phyloP scores from a whole-genome alignment of 306 rosid genomes.

The Inga oerstediana region DNA sequence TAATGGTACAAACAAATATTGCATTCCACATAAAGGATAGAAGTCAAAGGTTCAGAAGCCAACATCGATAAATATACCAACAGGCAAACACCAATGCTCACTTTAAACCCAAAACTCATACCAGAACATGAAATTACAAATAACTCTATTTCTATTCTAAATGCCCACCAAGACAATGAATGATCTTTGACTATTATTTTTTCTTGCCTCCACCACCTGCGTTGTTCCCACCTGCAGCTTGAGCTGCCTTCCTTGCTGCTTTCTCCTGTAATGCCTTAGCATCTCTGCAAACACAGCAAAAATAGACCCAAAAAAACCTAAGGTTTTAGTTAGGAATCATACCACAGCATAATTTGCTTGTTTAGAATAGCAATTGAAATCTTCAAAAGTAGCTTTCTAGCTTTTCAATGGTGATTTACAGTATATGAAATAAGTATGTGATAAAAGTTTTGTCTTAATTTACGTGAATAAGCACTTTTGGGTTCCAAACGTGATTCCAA shows the following conservation, averaged over 20 bases:
- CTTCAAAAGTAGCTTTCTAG: too few species aligned
- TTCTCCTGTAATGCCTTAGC: slow-evolving; percentile 75
- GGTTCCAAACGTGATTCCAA: too few species aligned
- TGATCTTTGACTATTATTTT: slow-evolving; percentile 9
- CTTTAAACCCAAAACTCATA: slow-evolving; percentile 33
- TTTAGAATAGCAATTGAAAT: too few species aligned
- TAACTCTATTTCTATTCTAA: not conserved
- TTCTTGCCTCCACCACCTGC: slow-evolving; percentile 44
- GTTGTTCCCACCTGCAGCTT: slow-evolving; percentile 48
- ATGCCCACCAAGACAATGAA: not conserved
- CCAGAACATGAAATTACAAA: slow-evolving; percentile 32
- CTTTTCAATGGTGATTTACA: too few species aligned
- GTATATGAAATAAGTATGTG: too few species aligned
- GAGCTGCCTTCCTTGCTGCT: slow-evolving; percentile 57
- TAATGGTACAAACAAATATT: slow-evolving; percentile 16
- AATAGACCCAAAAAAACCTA: not conserved
- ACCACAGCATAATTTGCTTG: not conserved
- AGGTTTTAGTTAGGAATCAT: not conserved
- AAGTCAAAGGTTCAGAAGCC: slow-evolving; percentile 32
- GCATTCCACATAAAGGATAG: slow-evolving; percentile 32
- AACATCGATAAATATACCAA: slow-evolving; percentile 35
- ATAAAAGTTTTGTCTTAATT: too few species aligned
- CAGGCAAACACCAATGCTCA: not conserved
- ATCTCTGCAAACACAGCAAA: slow-evolving; percentile 42
- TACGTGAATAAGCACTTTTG: too few species aligned